Evolutionary conservation across 2,329 filamentous ascomycete species (phyloP), one percentile per base, ranked within the genome.

Genomic region (Colletotrichum australisinense): DNA sequence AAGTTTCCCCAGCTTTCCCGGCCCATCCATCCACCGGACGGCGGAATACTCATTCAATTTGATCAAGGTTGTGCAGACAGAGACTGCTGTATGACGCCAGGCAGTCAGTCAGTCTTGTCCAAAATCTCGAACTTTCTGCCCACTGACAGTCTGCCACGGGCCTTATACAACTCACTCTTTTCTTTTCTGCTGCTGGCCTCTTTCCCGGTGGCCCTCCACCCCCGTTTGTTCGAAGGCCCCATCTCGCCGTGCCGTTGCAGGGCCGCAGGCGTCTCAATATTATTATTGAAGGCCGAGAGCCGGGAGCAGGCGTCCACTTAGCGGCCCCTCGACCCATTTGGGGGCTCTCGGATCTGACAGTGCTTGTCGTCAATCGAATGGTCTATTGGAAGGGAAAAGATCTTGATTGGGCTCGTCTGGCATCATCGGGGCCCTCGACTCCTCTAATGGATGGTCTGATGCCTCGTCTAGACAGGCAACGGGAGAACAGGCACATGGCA

Each of bases 71-170:
- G 60, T 62, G 67, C 49, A 53, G 67, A 62, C 42, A 49, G 42
- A 49, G 7, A n/a, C 6, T 59, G 62, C 62, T 26, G 60, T 62
- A 73, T 73, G 67, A 71, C 71, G 71, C 67, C 56, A 58, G 67
- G 60, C 67, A 52, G 32, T 52, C 30, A 38, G 12, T 57, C 30
- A 57, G 8, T 62, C 4, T 63, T 14, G 28, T 42, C 26, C 42
- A 16, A 42, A 55, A 26, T 22, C 56, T 19, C 14, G 8, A 32
- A 38, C 42, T 49, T 19, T 49, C 42, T 49, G 42, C 42, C 42
- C 42, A 49, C 46, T 30, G 28, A 58, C 62, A 35, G 16, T 24
- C 30, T 62, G 16, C 42, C 32, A 52, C 63, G 49, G 35, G 46
- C 38, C 55, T 16, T 28, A 19, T 59, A 12, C 55, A 38, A 46